Evolutionary conservation across 2,329 filamentous ascomycete genomes (phyloP), one percentile per base, ranked within the genome.

Genomic region (Gnomoniopsis sp.): DNA sequence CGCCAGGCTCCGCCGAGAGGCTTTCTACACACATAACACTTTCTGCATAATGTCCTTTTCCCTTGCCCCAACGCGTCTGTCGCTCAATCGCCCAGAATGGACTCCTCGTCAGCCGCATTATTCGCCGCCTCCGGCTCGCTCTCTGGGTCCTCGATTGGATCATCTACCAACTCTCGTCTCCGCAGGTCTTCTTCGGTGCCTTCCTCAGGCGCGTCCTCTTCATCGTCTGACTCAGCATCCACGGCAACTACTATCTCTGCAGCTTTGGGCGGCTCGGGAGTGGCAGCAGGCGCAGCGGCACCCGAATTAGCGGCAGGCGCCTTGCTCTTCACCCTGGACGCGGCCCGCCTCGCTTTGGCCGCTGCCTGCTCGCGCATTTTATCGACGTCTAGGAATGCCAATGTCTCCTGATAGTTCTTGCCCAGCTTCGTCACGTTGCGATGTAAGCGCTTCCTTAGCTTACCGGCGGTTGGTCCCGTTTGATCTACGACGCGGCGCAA

Each of bases 401-500:
- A 77, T 7, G 97, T 86, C 66, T 95, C 91, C 68, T 88, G 90
- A 79, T 90, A 96, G 70, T 95, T 97, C 49, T 84, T 78, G 2
- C 95, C 95, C 3, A 99, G 81, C 68, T 85, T 87, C n/a, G 77
- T 78, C 69, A 88, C 88, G 74, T 99, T 97, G 64, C 90, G 82
- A 66, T 88, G 80, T 22, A 99, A 78, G 21, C 92, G 83, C 66
- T 85, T 84, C 63, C 84, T 83, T 38, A 96, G 80, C 68, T 84
- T 85, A 33, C 85, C 86, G 10, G 81, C 81, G 33, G 83, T 76
- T 12, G 81, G 75, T 7, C 84, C 85, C 1, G 77, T 78, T 46
- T 79, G 75, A 68, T 96, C 91, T 53, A 97, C 78, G 44, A 92
- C 85, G 55, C 86, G 86, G 21, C 87, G 90, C 11, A 89, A 79